Evolutionary conservation across 2,329 filamentous ascomycete genomes (phyloP), one percentile per base, ranked within the genome.

Genomic region (Epichloe sylvatica): DNA sequence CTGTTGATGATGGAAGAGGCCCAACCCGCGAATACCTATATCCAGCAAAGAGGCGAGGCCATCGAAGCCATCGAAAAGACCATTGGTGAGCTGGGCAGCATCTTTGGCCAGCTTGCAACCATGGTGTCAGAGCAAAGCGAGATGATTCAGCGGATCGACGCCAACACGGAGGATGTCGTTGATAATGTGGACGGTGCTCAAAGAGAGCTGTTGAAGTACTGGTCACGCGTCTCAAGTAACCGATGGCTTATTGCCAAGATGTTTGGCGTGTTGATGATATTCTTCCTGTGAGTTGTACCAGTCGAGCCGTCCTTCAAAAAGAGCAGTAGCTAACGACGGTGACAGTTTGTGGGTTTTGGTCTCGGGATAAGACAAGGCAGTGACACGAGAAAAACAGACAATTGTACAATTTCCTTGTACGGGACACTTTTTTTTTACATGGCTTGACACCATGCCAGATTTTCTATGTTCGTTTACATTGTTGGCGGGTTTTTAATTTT

Each of bases 121-220:
- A 97, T 98, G 92, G 92, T 98, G 33, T 88, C 85, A 49, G 91
- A 98, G 66, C 92, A 98, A 69, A 88, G 86, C 53, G 92, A 96
- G 68, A 94, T 95, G 84, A 94, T 98, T 56, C 88, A 97, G 68
- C 77, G 91, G 46, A 96, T 96, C 62, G 91, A 97, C 60, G 91
- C 91, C 56, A 96, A 97, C 66, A 96, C 91, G 1, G 92, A 98
- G 62, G 90, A 96, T 59, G 88, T 98, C 5, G 91, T 98, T 49
- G 91, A 97, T 62, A 98, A 98, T 59, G 91, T 98, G n/a, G 81
- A 95, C 62, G 92, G 92, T 17, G 92, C 92, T 5, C 92, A 98
- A 64, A 77, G 90, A 54, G 91, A 98, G 68, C 66, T 98, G 61
- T 80, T 98, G 70, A 96, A 96, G 67, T 98, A 97, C 69, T 98